Conservation (phyloP, 2,329 filamentous ascomycete species). For the Bipolaris victoriae region DNA sequence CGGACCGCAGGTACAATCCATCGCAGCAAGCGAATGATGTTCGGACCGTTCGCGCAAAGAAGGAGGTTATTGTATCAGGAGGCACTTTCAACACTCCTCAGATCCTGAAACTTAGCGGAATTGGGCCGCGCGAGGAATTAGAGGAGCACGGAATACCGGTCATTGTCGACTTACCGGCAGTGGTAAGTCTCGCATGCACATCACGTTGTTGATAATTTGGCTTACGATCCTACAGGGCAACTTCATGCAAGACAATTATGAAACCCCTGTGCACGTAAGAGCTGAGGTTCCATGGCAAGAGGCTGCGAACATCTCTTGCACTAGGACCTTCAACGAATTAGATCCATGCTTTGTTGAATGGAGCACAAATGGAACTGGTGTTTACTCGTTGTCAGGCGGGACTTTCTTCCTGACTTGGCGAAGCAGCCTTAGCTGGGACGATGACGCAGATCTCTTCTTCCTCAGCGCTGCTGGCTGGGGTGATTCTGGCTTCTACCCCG, state of each 20-base stretch:
- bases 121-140: conserved; percentile 62
- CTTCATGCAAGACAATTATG: conserved; percentile 4
- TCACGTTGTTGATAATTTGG: neutral
- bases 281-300: neutral
- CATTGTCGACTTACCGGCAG: conserved; percentile 31
- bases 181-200: neutral
- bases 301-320: neutral
- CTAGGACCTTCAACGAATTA: neutral
- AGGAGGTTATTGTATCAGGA: conserved; percentile 34
- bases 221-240: neutral
- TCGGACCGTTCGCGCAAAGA: conserved; percentile 20
- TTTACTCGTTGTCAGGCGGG: neutral
- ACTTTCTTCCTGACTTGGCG: neutral
- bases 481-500: conserved; percentile 19
- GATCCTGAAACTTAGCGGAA: conserved; percentile 66
- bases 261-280: neutral
- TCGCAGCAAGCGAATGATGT: conserved; percentile 35
- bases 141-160: conserved; percentile 59
- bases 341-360: conserved; percentile 1
- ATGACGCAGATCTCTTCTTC: conserved; percentile 30
- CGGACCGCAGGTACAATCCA: conserved; percentile 45
- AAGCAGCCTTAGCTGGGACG: conserved; percentile 17
- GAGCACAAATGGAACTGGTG: neutral
- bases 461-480: conserved; percentile 13
- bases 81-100: conserved; percentile 69